Conservation (phyloP, 1,139 yeast genomes). For the Suhomyces bolitotheri region DNA sequence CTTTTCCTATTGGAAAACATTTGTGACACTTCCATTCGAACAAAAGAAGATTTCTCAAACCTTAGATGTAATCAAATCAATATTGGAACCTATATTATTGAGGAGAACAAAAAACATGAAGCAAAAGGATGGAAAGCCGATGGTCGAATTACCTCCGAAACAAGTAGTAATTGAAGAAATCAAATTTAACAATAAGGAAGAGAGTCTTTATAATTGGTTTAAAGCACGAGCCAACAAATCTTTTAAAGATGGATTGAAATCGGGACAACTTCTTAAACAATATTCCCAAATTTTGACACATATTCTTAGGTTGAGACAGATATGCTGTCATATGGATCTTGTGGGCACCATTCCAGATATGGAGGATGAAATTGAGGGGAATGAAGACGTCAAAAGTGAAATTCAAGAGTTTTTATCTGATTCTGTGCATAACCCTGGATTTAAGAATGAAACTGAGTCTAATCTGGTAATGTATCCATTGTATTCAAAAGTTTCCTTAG, state of each 20-base stretch:
- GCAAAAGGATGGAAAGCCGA: constrained; percentile 67
- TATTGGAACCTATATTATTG: constrained; percentile 78
- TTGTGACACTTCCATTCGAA: constrained; percentile 83
- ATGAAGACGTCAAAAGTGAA: constrained; percentile 16
- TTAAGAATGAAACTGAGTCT: constrained; percentile 35
- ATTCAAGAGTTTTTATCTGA: constrained; percentile 19
- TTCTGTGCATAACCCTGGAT: constrained; percentile 22
- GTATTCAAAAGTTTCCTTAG: constrained; percentile 28
- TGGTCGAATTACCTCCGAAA: constrained; percentile 78
- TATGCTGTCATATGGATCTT: constrained; percentile 80
- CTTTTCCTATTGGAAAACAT: constrained; percentile 85
- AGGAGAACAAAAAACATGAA: constrained; percentile 88
- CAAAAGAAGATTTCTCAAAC: constrained; percentile 69
- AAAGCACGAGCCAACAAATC: constrained; percentile 68
- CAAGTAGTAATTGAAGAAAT: constrained; percentile 69
- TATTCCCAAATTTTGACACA: constrained; percentile 83
- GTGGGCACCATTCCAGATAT: constrained; percentile 48
- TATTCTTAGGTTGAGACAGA: constrained; percentile 78
- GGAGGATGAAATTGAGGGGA: constrained; percentile 28
- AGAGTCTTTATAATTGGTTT: constrained; percentile 66
- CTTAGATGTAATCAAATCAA: constrained; percentile 78
- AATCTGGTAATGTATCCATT: constrained; percentile 31
- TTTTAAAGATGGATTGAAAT: constrained; percentile 59
- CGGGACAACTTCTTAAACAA: constrained; percentile 70
- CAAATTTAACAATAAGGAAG: constrained; percentile 66